Base-by-base conservation (phyloP, 2,329 filamentous ascomycete species). In the Elsinoe perseae region DNA sequence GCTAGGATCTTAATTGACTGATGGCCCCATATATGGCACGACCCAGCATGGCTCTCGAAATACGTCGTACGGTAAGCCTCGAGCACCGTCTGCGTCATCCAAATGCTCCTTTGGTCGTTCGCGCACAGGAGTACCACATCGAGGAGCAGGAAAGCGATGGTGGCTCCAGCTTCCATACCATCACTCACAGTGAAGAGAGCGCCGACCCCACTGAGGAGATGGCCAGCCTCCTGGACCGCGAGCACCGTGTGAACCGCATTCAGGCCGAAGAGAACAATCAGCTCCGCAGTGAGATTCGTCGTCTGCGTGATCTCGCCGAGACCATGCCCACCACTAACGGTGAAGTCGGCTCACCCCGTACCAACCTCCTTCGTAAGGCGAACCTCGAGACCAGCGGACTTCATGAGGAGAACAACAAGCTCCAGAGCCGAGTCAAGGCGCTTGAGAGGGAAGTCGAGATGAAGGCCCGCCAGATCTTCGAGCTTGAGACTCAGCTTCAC, bases 231-330 rank as follows among this genome's bases (percentile, higher is more conserved):
- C 40, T 56, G 4, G 53, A 56, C n/a, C 53, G 53, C 16, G 53
- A 56, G 28, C 53, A 48, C 27, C 53, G 53, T 28, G 40, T 56
- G 23, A 56, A 56, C 18, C 53, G 53, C 40, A 56, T 56, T n/a
- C 53, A 44, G n/a, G 53, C 36, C 7, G 42, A 30, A 14, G 40
- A 56, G 14, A 23, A 46, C 23, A 5, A 5, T 4, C 28, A 27
- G 20, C 28, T 56, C 5, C 48, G 48, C 28, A 36, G 4, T 38
- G 48, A 52, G 28, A 38, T 52, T 6, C 30, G 32, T 38, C 48
- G 48, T 38, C 48, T 52, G 32, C 48, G 48, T 9, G 30, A 16
- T n/a, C n/a, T 25, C 4, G 32, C 48, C 18, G 48, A 52, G 30
- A 7, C n/a, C 28, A 52, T 36, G 28, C 48, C 48, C 8, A 7